These are phyloP conservation scores for Aspergillus homomorphus DNA, from an alignment of 495 filamentous ascomycete genomes.

Conservation along the genomic window DNA sequence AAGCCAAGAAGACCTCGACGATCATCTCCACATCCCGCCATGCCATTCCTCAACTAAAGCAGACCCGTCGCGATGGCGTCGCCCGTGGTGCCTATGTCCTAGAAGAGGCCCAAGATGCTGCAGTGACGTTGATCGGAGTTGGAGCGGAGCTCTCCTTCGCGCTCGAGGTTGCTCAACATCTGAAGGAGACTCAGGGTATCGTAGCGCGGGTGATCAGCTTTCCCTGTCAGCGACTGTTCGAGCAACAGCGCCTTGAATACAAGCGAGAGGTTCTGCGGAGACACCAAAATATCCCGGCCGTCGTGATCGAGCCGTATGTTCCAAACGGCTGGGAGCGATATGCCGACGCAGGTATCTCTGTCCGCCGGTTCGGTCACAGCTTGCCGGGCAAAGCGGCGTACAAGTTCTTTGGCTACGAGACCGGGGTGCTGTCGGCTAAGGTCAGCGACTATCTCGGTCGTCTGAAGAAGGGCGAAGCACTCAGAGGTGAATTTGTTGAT, in stretches of 20 bases:
- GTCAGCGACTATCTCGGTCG: conserved; percentile 43
- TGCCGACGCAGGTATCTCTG: conserved; percentile 49
- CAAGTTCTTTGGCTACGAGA: conserved; percentile 52
- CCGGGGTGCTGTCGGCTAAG: conserved; percentile 41
- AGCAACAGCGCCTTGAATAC: conserved; percentile 49
- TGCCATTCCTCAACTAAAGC: conserved; percentile 37
- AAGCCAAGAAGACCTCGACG: conserved; percentile 38
- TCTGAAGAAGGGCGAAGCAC: conserved; percentile 27
- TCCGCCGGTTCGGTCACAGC: conserved; percentile 48
- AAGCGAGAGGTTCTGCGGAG: conserved; percentile 39
- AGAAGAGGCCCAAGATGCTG: conserved; percentile 36
- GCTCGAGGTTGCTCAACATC: conserved; percentile 33
- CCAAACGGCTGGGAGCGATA: conserved; percentile 59
- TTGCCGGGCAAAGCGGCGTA: conserved; percentile 52
- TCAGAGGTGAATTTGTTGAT: conserved; percentile 40
- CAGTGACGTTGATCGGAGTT: conserved; percentile 49
- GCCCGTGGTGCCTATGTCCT: conserved; percentile 48
- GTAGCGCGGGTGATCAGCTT: conserved; percentile 51
- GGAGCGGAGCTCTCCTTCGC: conserved; percentile 49
- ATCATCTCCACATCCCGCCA: conserved; percentile 53
- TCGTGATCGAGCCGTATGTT: conserved; percentile 55
- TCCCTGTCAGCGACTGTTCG: conserved; percentile 54
- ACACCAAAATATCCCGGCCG: conserved; percentile 36
- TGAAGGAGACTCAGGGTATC: conserved; percentile 34
- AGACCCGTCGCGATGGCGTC: conserved; percentile 41